Base-by-base conservation (phyloP, 768 basidiomycete genomes). In the Phylloporus arenicola region DNA sequence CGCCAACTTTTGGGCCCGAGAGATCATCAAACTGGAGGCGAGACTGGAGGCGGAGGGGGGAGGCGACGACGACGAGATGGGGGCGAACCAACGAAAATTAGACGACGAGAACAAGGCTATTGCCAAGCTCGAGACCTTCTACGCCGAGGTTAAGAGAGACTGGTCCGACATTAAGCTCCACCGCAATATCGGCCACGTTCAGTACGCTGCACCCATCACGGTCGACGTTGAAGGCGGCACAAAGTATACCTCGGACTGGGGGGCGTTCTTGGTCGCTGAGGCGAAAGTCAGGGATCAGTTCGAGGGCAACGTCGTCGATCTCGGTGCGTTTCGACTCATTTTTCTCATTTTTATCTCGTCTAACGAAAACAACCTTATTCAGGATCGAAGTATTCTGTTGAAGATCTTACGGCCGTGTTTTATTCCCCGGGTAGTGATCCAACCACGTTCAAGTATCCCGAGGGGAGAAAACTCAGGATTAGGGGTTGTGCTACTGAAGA, bases 171-270 rank as follows among this genome's bases (percentile, higher is more conserved):
- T 48, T 17, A 47, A 37, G 9, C 45, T 51, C 17, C 24, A 48
- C 14, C 61, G 59, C 53, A 58, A 61, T 40, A 63, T 67, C 27
- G 60, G 64, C 4, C 51, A 59, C 40, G 58, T 64, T 43, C 42
- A 58, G 41, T 62, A 53, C 34, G 58, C 65, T 50, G 19, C 55
- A 33, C 31, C 55, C 45, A 62, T 70, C 62, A 33, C 40, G 30
- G 64, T 69, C 44, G 64, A 65, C 29, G 12, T 10, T 43, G 51
- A 60, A 41, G 57, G 55, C 30, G 12, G 29, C 17, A 53, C 48
- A 19, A 25, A 3, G 4, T 68, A 65, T 42, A 68, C 67, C 13
- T 16, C 29, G 27, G 66, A 68, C 53, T 64, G 59, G 54, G 62
- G 50, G 51, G 17, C 14, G 17, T 60, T 68, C 52, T 33, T 48